Base-by-base conservation (phyloP, 1,284 basidiomycete genomes). In the Exsudoporus floridanus region DNA sequence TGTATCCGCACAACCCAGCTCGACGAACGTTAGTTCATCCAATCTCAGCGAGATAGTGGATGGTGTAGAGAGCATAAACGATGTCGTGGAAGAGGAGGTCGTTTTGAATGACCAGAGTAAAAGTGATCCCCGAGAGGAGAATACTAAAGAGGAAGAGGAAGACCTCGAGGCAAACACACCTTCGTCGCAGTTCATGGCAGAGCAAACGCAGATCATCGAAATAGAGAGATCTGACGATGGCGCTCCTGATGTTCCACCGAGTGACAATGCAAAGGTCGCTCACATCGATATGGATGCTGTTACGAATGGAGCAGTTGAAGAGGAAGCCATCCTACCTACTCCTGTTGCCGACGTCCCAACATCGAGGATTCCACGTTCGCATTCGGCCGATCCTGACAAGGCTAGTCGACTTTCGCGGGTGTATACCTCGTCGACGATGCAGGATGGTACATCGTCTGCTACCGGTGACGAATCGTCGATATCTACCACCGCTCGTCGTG, bases 371-470 rank as follows among this genome's bases (percentile, higher is more conserved):
- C 83, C 78, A 31, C 85, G 88, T 21, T 89, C 88, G 5, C 86
- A 88, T 58, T 90, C 88, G 16, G 86, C 83, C 5, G 87, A 89
- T 64, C 86, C 84, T 10, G 81, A 82, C 65, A 79, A 78, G 66
- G 72, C 79, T 21, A 66, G 79, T 52, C 74, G 81, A 53, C 64
- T 83, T 46, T 79, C 84, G 19, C 81, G 84, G 34, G 73, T 74
- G 3, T 84, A 81, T 63, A 74, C 79, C 33, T 61, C 70, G 28
- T 73, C 73, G 64, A 66, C 70, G 35, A 30, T 61, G 46, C 74
- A 74, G 45, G 77, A 80, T 58, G 71, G 74, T 36, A 69, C 75
- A 0, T 79, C 80, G n/a, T 82, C 84, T 55, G 81, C 80, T 38
- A 77, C 77, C 5, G 80, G 77, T 37, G 81, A 83, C 57, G 79